Base-by-base conservation (phyloP, 371 early-diverging fungal species). In the Nosema muscidifuracis region DNA sequence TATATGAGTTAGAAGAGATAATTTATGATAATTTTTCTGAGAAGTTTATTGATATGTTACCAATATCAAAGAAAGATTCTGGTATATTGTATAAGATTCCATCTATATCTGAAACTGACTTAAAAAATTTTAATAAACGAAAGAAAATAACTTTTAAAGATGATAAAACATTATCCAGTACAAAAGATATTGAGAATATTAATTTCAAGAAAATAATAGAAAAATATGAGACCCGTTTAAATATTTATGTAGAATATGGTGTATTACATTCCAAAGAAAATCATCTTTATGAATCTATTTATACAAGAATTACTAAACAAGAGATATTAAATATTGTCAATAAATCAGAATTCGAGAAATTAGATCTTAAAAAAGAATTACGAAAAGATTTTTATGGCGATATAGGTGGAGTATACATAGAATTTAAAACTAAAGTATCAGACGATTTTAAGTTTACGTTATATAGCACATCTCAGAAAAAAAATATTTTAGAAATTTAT, bases 371-470 rank as follows among this genome's bases (percentile, higher is more conserved):
- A 28, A 68, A 61, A 31, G 53, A 42, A 22, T 40, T 76, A 9
- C 50, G 38, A 16, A 66, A 57, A 22, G 71, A 65, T 40, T 38
- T 65, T 36, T 34, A 50, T 20, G 44, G 47, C 9, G 36, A 43
- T 12, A 36, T 22, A 31, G 71, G 76, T 7, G 65, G 73, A 4
- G 30, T 69, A 1, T 76, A 66, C 38, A 44, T 76, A n/a, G 71
- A 76, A 38, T 76, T 76, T 58, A 51, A 50, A 20, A 71, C 76
- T 24, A 55, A 71, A 38, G 30, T 31, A 28, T 38, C 74, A 10
- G 76, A 76, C 28, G 76, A 76, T 28, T 76, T 65, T 33, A 36
- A 28, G 2, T 58, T 76, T 28, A 65, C 42, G 1, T 26, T 76
- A 13, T 20, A 51, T 20, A 61, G 44, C 38, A 33, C 33, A 15